A percentile compares a stretch with the other conserved stretches of the same genome.
phyloP scores from a whole-genome alignment of 352 stramenopile genomes.

The Globisporangium carolinianum region DNA sequence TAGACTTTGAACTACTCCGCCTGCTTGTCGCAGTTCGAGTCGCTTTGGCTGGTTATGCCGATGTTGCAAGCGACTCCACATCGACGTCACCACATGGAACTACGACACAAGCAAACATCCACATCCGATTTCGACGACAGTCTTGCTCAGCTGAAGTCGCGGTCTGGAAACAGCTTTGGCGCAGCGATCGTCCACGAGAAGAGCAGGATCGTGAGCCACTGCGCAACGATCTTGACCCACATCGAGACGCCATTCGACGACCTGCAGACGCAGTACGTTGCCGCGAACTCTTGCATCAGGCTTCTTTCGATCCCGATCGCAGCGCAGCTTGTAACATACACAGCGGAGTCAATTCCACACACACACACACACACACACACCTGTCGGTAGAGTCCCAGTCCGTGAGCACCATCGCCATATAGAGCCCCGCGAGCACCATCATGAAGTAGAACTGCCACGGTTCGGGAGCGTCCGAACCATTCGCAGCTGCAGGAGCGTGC shows the following conservation, averaged over 20 bases:
- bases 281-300: no score
- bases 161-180: constrained; percentile 90
- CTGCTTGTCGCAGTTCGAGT: no score
- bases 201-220: constrained; percentile 91
- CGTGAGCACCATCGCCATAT: constrained; percentile 94
- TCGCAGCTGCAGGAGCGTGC: constrained; percentile 4
- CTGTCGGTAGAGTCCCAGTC: constrained; percentile 88
- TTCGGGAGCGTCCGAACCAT: constrained; percentile 38
- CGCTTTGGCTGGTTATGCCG: no score
- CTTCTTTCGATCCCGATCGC: no score
- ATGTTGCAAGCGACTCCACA: no score
- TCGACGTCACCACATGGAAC: no score
- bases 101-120: no score
- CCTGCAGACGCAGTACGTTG: constrained; percentile 4
- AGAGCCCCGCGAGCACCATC: constrained; percentile 88
- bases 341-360: background rate
- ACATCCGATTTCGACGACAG: no score
- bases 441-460: constrained; percentile 93
- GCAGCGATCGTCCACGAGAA: constrained; percentile 94
- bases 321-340: no score
- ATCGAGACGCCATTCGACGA: constrained; percentile 81
- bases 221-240: constrained; percentile 93
- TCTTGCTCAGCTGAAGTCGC: constrained; percentile 74
- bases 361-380: constrained; percentile 16
- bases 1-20: no score